phyloP scores from a whole-genome alignment of 495 filamentous ascomycete genomes.

The Penicillium canariense region DNA sequence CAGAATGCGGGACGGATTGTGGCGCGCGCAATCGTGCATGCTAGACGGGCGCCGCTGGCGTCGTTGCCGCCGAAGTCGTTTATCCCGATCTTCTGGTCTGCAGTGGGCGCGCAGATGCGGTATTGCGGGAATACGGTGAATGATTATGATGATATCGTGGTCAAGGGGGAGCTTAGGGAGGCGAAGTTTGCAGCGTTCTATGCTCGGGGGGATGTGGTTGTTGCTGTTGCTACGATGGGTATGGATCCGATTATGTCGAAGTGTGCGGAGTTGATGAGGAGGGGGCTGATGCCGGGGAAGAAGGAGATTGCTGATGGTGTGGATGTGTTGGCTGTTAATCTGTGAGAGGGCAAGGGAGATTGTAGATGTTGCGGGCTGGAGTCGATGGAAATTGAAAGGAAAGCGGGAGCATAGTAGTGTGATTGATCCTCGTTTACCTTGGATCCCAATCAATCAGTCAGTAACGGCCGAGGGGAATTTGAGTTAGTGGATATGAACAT shows the following conservation, averaged over 20 bases:
- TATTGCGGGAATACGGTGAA: conserved; percentile 84
- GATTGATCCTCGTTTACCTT: no score
- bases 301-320: conserved; percentile 68
- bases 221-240: conserved; percentile 88
- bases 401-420: no score
- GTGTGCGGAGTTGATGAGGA: conserved; percentile 80
- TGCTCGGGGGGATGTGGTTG: conserved; percentile 79
- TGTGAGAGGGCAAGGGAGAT: not conserved
- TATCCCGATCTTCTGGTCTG: conserved; percentile 95
- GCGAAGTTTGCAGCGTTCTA: conserved; percentile 89
- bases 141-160: conserved; percentile 80
- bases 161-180: conserved; percentile 74
- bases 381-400: no score
- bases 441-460: no score
- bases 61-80: conserved; percentile 65
- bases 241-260: conserved; percentile 85
- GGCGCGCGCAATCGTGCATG: conserved; percentile 68
- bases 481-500: no score
- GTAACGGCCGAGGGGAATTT: no score
- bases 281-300: conserved; percentile 79
- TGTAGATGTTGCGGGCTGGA: no score
- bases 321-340: conserved; percentile 63
- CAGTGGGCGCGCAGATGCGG: conserved; percentile 79
- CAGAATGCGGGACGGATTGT: conserved; percentile 84
- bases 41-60: conserved; percentile 14